Conservation (phyloP, 176 grass and related monocot genomes). For the Zoysia japonica region DNA sequence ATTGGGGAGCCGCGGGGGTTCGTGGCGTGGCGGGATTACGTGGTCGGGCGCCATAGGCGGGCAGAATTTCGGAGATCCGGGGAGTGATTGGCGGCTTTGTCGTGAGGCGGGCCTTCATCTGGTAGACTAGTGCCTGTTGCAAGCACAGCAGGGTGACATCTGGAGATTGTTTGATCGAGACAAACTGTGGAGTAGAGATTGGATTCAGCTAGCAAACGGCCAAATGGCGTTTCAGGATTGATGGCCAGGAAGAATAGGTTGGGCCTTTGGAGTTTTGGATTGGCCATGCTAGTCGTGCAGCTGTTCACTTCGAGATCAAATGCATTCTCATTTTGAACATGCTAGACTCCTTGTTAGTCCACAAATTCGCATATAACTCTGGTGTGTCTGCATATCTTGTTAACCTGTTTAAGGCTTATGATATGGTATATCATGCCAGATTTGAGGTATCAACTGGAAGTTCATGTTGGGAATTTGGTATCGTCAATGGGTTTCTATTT, state of each 20-base stretch:
- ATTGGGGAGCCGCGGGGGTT: not conserved
- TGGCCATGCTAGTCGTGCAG: not conserved
- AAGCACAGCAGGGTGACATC: not conserved
- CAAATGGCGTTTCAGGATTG: constrained; percentile 20
- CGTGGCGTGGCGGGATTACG: not conserved
- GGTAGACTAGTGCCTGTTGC: not conserved
- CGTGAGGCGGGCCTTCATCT: constrained; percentile 15
- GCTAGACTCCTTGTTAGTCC: not conserved
- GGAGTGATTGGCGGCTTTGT: constrained; percentile 27
- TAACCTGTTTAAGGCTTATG: not conserved
- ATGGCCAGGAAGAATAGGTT: not conserved
- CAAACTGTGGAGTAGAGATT: not conserved
- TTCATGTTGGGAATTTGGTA: not conserved
- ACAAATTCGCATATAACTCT: not conserved
- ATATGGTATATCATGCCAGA: not conserved
- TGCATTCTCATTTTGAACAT: not conserved
- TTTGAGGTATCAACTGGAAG: not conserved
- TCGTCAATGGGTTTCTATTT: not conserved
- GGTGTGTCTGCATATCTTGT: not conserved
- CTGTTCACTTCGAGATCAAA: constrained; percentile 19
- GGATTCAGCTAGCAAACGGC: not conserved
- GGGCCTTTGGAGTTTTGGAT: not conserved
- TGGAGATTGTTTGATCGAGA: constrained; percentile 40
- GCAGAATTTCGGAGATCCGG: constrained; percentile 35
- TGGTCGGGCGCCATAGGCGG: not conserved